Evolutionary conservation across 2,329 filamentous ascomycete genomes (phyloP).

Genomic region (Neofusicoccum ribis): DNA sequence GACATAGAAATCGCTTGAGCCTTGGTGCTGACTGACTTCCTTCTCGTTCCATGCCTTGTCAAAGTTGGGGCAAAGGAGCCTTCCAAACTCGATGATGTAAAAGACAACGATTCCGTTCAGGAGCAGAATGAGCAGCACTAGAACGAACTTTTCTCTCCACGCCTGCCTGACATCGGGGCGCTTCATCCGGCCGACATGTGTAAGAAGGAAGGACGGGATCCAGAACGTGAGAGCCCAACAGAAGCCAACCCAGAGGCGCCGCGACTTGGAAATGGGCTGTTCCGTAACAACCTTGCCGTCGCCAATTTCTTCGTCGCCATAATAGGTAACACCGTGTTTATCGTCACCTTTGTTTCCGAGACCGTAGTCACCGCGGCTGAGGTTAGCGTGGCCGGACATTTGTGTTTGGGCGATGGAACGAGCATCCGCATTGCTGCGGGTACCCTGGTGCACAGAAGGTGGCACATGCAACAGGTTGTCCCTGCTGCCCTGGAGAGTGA

Average conservation of each 20-base stretch:
- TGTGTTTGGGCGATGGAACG: slow-evolving; percentile 59
- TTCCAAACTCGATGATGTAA: slow-evolving; percentile 86
- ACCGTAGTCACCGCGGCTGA: slow-evolving; percentile 76
- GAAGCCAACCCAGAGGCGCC: slow-evolving; percentile 76
- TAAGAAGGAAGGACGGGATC: slow-evolving; percentile 84
- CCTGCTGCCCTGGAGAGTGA: slow-evolving; percentile 65
- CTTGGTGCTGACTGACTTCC: slow-evolving; percentile 70
- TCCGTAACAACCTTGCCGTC: slow-evolving; percentile 76
- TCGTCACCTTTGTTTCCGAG: slow-evolving; percentile 84
- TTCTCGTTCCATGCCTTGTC: slow-evolving; percentile 81
- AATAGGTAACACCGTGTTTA: slow-evolving; percentile 51
- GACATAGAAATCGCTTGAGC: slow-evolving; percentile 79
- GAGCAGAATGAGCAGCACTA: slow-evolving; percentile 77
- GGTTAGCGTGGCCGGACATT: slow-evolving; percentile 53
- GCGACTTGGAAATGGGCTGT: slow-evolving; percentile 60
- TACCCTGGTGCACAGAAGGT: slow-evolving; percentile 46
- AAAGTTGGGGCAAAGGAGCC: slow-evolving; percentile 82
- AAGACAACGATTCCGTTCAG: slow-evolving; percentile 83
- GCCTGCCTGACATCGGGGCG: slow-evolving; percentile 94
- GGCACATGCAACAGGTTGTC: slow-evolving; percentile 67
- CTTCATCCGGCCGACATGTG: slow-evolving; percentile 90
- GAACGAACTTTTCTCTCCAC: slow-evolving; percentile 91
- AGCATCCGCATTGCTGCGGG: slow-evolving; percentile 45
- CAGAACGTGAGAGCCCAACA: slow-evolving; percentile 91
- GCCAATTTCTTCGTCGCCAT: slow-evolving; percentile 77